These are phyloP conservation scores for Pseudocercospora crystallina DNA, from an alignment of 2,329 filamentous ascomycete genomes.

Conservation along the genomic window DNA sequence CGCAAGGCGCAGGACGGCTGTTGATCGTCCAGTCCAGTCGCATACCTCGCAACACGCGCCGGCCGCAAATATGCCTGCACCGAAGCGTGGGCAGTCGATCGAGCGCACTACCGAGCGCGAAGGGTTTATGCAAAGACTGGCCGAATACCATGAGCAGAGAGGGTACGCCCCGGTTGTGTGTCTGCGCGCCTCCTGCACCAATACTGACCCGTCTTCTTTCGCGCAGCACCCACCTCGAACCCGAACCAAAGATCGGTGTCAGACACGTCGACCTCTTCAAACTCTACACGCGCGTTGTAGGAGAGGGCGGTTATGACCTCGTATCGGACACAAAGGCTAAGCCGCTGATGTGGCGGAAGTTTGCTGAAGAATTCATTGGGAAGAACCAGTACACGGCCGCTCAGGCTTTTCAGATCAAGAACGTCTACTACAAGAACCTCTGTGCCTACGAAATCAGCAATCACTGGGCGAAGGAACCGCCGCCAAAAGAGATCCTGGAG, in stretches of 20 bases:
- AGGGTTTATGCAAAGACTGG: slow-evolving; percentile 73
- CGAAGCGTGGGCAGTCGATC: slow-evolving; percentile 47
- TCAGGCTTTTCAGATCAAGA: slow-evolving; percentile 83
- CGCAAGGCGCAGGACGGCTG: too few relatives aligned
- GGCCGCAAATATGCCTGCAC: slow-evolving; percentile 30
- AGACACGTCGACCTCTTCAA: slow-evolving; percentile 74
- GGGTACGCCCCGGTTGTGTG: slow-evolving; percentile 48
- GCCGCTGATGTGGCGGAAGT: slow-evolving; percentile 80
- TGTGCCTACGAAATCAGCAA: slow-evolving; percentile 79
- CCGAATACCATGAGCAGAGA: slow-evolving; percentile 73
- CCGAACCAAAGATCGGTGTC: slow-evolving; percentile 76
- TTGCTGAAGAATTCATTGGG: slow-evolving; percentile 74
- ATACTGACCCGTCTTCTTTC: slow-evolving; percentile 24
- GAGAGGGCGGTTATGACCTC: slow-evolving; percentile 81
- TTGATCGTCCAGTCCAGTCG: too few relatives aligned
- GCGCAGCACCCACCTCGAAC: slow-evolving; percentile 67
- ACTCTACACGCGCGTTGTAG: slow-evolving; percentile 74
- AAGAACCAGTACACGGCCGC: slow-evolving; percentile 73
- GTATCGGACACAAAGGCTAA: slow-evolving; percentile 66
- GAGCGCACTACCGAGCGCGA: slow-evolving; percentile 65
- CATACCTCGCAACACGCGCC: too few relatives aligned
- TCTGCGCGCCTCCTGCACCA: not conserved
- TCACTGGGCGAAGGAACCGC: slow-evolving; percentile 75
- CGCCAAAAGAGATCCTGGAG: slow-evolving; percentile 84
- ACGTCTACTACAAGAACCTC: slow-evolving; percentile 85